Evolutionary conservation across 228 moss, liverwort and hornwort genomes (phyloP).

Genomic region (Sphagnum fallax): DNA sequence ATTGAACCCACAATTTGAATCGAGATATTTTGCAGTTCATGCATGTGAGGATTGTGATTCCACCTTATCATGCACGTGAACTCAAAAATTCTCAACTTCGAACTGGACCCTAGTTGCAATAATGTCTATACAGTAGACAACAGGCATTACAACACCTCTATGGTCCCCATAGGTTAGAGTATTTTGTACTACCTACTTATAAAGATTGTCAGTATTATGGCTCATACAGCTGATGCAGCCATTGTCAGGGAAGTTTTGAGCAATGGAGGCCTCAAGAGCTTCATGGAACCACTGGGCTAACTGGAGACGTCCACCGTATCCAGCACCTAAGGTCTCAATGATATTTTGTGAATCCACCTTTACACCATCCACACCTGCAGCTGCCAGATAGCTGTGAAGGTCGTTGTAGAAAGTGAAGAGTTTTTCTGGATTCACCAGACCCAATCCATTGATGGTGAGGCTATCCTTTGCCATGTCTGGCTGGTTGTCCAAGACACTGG

Average conservation of each 20-base stretch:
- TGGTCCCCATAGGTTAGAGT: too few species aligned
- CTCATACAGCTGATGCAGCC: constrained; percentile 99
- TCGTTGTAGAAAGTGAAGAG: constrained; percentile 55
- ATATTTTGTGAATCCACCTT: constrained; percentile 93
- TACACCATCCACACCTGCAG: constrained; percentile 85
- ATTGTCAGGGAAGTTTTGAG: constrained; percentile 75
- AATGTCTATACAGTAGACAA: too few species aligned
- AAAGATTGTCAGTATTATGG: constrained; percentile 83
- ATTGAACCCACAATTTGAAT: too few species aligned
- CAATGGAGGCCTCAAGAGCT: constrained; percentile 82
- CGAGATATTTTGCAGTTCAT: too few species aligned
- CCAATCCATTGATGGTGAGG: constrained; percentile 81
- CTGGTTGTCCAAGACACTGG: constrained; percentile 76
- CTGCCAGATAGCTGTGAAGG: constrained; percentile 74
- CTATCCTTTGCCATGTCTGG: constrained; percentile 86
- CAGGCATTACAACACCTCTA: too few species aligned
- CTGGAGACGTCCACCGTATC: constrained; percentile 80
- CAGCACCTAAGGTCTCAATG: constrained; percentile 81
- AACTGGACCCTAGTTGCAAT: too few species aligned
- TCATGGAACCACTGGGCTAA: constrained; percentile 65
- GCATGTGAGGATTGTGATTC: too few species aligned
- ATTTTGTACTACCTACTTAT: constrained; percentile 31
- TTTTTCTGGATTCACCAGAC: constrained; percentile 66
- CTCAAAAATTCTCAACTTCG: too few species aligned
- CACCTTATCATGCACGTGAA: too few species aligned